Base-by-base conservation (phyloP, 495 filamentous ascomycete genomes). In the Penicillium arizonense region DNA sequence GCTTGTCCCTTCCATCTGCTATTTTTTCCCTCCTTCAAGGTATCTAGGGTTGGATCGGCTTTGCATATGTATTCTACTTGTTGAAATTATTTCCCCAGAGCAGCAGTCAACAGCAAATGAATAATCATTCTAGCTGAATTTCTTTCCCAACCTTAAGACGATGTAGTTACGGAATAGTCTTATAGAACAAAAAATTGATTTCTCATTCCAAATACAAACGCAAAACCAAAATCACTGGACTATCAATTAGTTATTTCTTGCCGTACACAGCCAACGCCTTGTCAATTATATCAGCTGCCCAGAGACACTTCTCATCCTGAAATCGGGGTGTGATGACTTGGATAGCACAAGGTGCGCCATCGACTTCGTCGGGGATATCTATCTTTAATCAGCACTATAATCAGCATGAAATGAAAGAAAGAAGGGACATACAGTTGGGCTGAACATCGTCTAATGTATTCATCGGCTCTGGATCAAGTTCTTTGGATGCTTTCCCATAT, bases 291-390 rank as follows among this genome's bases (percentile, higher is more conserved):
- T 62, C 53, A 9, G 73, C 62, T 7, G 57, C 64, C n/a, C 56
- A 50, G 2, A 76, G 60, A 42, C 74, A 77, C 37, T 68, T 63
- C 55, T 77, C 73, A 37, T 77, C 74, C n/a, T 73, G 71, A 59
- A 74, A 73, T 5, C 53, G 60, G 0, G 68, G 66, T 3, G 74
- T 57, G 13, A 76, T 56, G 5, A 77, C 43, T 43, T 77, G 72
- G 21, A 77, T 41, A 1, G 72, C 61, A 46, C 73, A 73, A 0
- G 73, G 73, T 1, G 67, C 66, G 13, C 67, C 72, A 41, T 75
- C 63, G 0, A 73, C 57, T 11, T 54, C 61, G 5, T 63, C 61
- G 1, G 71, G 67, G 39, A 60, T 30, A 52, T 77, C 73, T 77
- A 32, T 5, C 23, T 36, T 9, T 4, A 21, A 11, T 55, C 16